Percentiles rank a stretch among this genome's conserved stretches.
Conservation (phyloP, 306 rosid species). For the Purshia tridentata region DNA sequence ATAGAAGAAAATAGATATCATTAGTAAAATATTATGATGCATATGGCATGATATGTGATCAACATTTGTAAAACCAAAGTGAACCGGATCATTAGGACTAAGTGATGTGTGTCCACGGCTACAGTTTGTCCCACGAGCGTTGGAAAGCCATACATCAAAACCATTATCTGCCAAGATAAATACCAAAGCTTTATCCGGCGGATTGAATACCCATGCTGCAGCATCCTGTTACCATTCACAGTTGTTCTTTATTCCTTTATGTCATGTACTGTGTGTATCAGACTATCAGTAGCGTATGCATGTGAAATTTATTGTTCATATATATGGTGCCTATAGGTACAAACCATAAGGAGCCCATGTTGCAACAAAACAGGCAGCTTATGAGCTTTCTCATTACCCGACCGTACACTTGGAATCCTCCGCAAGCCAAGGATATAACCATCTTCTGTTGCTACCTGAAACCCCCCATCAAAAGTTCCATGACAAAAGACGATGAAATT, state of each 20-base stretch:
- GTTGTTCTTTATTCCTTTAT: background rate
- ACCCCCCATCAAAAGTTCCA: constrained; percentile 1
- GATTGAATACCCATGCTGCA: constrained; percentile 49
- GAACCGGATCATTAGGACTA: constrained; percentile 43
- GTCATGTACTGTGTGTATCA: background rate
- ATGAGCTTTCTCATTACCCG: constrained; percentile 26
- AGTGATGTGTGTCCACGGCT: constrained; percentile 48
- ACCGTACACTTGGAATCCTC: constrained; percentile 41
- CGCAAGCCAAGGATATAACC: constrained; percentile 66
- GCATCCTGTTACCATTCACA: constrained; percentile 24
- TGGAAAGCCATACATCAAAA: constrained; percentile 73
- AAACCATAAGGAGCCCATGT: constrained; percentile 60
- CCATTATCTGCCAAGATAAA: constrained; percentile 66
- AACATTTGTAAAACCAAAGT: background rate
- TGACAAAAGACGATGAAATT: background rate
- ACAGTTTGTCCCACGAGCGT: constrained; percentile 63
- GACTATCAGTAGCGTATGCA: too few species aligned
- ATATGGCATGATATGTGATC: background rate
- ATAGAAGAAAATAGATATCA: background rate
- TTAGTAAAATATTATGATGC: background rate
- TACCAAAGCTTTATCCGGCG: constrained; percentile 56
- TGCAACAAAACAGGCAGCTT: constrained; percentile 64
- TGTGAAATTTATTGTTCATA: too few species aligned
- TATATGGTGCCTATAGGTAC: background rate
- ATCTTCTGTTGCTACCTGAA: constrained; percentile 61